These are phyloP conservation scores for Tricholoma flavovirens DNA, from an alignment of 768 basidiomycete species.

Conservation along the genomic window DNA sequence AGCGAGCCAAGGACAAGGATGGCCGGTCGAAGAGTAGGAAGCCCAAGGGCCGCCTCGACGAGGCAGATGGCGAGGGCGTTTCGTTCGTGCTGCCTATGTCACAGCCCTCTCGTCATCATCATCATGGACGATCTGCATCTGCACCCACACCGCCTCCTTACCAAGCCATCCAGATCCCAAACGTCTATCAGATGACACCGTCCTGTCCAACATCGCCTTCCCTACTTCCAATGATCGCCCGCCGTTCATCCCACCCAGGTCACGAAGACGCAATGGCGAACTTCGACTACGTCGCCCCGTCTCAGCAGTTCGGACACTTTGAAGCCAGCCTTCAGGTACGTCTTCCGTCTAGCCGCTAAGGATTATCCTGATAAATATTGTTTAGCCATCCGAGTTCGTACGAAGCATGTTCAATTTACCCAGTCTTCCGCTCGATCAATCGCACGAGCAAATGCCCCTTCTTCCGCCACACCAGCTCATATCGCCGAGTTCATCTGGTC, in stretches of 20 bases:
- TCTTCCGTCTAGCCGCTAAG: conserved; percentile 10
- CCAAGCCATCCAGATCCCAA: conserved; percentile 67
- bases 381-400: conserved; percentile 45
- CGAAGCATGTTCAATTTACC: conserved; percentile 40
- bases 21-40: conserved; percentile 40
- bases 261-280: conserved; percentile 38
- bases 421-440: conserved; percentile 39
- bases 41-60: conserved; percentile 28
- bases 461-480: conserved; percentile 40
- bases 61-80: conserved; percentile 31
- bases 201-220: conserved; percentile 64
- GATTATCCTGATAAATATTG: conserved; percentile 7
- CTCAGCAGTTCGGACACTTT: conserved; percentile 32
- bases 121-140: conserved; percentile 38
- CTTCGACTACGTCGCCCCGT: conserved; percentile 46
- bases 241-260: conserved; percentile 49
- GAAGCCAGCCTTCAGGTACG: conserved; percentile 43
- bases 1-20: conserved; percentile 55
- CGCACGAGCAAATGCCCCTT: conserved; percentile 27
- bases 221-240: conserved; percentile 52
- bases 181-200: conserved; percentile 45
- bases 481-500: conserved; percentile 49
- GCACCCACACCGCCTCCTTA: conserved; percentile 65
- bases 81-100: conserved; percentile 35
- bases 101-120: conserved; percentile 23